Evolutionary conservation across 495 filamentous ascomycete species (phyloP).

Genomic region (Xylaria sp.): DNA sequence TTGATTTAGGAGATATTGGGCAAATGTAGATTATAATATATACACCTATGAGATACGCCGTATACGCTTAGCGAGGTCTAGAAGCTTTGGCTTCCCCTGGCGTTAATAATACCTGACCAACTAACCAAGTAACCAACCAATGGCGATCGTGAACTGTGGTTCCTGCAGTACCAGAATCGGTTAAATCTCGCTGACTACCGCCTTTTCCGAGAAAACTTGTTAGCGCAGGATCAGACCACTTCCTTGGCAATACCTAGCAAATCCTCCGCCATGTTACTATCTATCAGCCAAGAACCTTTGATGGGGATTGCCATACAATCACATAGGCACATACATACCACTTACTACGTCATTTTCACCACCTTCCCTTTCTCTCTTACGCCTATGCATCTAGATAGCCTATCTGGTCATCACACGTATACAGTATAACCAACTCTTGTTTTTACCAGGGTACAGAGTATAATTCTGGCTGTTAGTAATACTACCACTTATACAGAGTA

Average conservation of each 20-base stretch:
- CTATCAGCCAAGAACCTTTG: background rate
- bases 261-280: background rate
- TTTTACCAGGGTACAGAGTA: no score
- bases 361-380: background rate
- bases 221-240: background rate
- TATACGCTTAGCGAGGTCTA: background rate
- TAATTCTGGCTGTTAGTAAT: no score
- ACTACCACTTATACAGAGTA: no score
- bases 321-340: background rate
- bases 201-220: background rate
- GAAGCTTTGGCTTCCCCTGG: background rate
- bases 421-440: background rate
- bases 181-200: conserved; percentile 4
- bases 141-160: conserved; percentile 4
- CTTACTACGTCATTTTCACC: background rate
- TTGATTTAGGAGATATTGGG: background rate
- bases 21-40: background rate
- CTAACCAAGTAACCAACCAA: background rate
- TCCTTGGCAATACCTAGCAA: background rate
- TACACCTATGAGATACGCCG: background rate
- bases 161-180: background rate
- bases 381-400: background rate
- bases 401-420: background rate
- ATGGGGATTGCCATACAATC: background rate
- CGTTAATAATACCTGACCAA: background rate